A percentile compares a stretch with the other conserved stretches of the same genome.
Evolutionary conservation across 2,329 filamentous ascomycete genomes (phyloP).

Genomic region (Cryphonectria nitschkei): DNA sequence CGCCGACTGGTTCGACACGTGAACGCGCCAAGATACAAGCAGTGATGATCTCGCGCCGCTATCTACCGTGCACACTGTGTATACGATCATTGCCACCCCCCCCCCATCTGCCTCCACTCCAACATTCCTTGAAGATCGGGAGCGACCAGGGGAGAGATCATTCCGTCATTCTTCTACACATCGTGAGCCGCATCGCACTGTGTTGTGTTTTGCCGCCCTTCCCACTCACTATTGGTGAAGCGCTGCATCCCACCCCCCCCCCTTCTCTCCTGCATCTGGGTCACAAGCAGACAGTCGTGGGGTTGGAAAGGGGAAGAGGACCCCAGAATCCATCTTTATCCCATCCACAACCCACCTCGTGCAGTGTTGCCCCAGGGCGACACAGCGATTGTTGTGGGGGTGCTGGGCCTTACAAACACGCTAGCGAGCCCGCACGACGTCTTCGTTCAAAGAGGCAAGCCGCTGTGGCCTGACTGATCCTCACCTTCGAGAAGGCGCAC

Average conservation of each 20-base stretch:
- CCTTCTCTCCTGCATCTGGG: slow-evolving; percentile 7
- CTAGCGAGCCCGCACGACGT: slow-evolving; percentile 10
- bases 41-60: background rate
- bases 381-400: slow-evolving; percentile 8
- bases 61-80: background rate
- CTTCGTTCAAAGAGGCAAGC: slow-evolving; percentile 4
- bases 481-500: slow-evolving; percentile 1
- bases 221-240: background rate
- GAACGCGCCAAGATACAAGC: background rate
- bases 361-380: slow-evolving; percentile 10
- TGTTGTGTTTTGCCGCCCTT: slow-evolving; percentile 2
- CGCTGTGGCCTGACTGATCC: background rate
- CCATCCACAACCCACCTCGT: slow-evolving; percentile 8
- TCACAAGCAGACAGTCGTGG: slow-evolving; percentile 3
- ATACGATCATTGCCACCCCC: background rate
- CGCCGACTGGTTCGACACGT: background rate
- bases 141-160: background rate
- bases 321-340: slow-evolving; percentile 5
- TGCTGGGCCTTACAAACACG: background rate
- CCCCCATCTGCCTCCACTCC: background rate
- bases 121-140: background rate
- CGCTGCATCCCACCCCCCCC: background rate
- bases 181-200: slow-evolving; percentile 5
- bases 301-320: slow-evolving; percentile 17
- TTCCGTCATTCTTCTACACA: background rate